phyloP scores from a whole-genome alignment of 805 yeast genomes.

The Teunomyces lycoperdinae region DNA sequence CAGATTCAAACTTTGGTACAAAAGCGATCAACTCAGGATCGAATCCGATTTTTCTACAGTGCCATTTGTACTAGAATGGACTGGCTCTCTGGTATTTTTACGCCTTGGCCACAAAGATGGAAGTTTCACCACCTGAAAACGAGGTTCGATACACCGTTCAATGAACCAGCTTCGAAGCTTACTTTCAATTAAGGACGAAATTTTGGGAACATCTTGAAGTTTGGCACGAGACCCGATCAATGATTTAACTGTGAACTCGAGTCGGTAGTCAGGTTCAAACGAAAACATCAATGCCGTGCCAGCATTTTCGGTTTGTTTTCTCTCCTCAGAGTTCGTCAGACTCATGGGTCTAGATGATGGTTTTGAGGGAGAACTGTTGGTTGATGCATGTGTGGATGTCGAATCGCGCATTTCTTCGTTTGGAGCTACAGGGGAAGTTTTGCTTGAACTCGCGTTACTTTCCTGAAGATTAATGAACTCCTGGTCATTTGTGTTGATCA shows the following conservation, averaged over 20 bases:
- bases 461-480: slow-evolving; percentile 17
- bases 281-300: slow-evolving; percentile 78
- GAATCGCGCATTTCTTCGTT: slow-evolving; percentile 20
- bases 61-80: slow-evolving; percentile 11
- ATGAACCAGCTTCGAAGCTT: slow-evolving; percentile 84
- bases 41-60: slow-evolving; percentile 17
- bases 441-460: slow-evolving; percentile 4
- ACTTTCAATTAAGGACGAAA: slow-evolving; percentile 78
- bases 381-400: slow-evolving; percentile 7
- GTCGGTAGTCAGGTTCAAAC: slow-evolving; percentile 84
- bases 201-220: slow-evolving; percentile 88
- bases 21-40: neutral
- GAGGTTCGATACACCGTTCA: slow-evolving; percentile 91
- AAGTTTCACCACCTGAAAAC: slow-evolving; percentile 78
- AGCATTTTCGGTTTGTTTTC: slow-evolving; percentile 9
- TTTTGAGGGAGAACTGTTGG: slow-evolving; percentile 2
- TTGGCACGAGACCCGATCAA: slow-evolving; percentile 91
- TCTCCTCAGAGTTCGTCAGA: neutral
- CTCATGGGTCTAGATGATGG: neutral
- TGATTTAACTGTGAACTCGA: slow-evolving; percentile 86
- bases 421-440: neutral
- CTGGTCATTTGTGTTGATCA: slow-evolving; percentile 47
- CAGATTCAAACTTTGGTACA: too few species aligned
- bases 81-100: slow-evolving; percentile 34
- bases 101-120: slow-evolving; percentile 84